Conservation (phyloP, 495 filamentous ascomycete genomes). For the Penicillium fimorum region DNA sequence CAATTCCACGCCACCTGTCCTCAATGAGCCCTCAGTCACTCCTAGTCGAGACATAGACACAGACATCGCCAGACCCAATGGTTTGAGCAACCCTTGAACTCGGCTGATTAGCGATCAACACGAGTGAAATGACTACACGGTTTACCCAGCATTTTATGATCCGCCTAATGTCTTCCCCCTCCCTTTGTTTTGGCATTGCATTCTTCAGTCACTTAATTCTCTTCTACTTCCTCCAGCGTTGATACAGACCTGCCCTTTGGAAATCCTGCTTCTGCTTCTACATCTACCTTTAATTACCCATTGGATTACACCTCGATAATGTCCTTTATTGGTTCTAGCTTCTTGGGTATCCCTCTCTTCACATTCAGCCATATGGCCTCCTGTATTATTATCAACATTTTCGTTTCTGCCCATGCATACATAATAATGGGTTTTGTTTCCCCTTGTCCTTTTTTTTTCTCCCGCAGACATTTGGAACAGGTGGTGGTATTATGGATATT, state of each 20-base stretch:
- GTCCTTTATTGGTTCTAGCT: not conserved
- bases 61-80: not conserved
- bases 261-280: not conserved
- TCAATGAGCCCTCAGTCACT: not conserved
- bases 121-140: slow-evolving; percentile 18
- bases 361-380: slow-evolving; percentile 6
- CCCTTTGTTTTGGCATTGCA: slow-evolving; percentile 9
- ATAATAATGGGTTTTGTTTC: slow-evolving; percentile 8
- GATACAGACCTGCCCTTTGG: slow-evolving; percentile 9
- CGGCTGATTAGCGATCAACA: slow-evolving; percentile 6
- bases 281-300: slow-evolving; percentile 1
- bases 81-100: slow-evolving; percentile 6
- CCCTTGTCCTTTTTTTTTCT: not conserved
- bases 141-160: slow-evolving; percentile 18
- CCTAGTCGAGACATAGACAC: slow-evolving; percentile 2
- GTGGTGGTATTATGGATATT: not conserved
- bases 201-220: slow-evolving; percentile 17
- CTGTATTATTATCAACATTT: slow-evolving; percentile 17
- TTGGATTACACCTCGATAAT: not conserved
- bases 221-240: not conserved
- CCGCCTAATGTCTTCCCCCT: slow-evolving; percentile 17
- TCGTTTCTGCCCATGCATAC: slow-evolving; percentile 11
- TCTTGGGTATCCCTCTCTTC: slow-evolving; percentile 4
- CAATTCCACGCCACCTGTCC: not conserved
- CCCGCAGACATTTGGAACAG: not conserved